Base-by-base conservation (phyloP, 2,329 filamentous ascomycete genomes). In the Ustilaginoidea virens region DNA sequence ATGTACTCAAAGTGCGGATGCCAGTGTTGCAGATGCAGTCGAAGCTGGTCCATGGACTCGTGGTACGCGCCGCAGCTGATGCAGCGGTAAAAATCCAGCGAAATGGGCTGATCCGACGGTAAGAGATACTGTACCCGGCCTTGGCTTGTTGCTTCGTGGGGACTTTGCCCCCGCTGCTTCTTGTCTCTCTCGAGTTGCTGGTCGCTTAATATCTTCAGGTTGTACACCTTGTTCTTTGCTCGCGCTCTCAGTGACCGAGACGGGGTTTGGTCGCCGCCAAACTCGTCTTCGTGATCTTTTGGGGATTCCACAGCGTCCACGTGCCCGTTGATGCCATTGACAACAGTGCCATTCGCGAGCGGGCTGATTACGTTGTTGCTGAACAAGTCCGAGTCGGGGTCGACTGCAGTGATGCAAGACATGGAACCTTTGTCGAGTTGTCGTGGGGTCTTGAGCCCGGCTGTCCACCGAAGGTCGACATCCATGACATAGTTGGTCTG, bases 131-230 rank as follows among this genome's bases (percentile, higher is more conserved):
- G 55, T 30, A 70, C 57, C 35, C 45, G 54, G 39, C 54, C 60
- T 38, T 58, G 57, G 31, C 47, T 51, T 21, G 36, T 33, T 15
- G 36, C 40, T 34, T 32, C 27, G 28, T 46, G 36, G 31, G 42
- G 32, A 35, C 35, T 37, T 33, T 45, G 39, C 33, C 41, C 34
- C 31, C 41, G 41, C 41, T 55, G 55, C 36, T 60, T 63, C 35
- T 55, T 57, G 24, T 63, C 60, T 38, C 57, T 65, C 4, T 68
- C 66, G 29, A 67, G 58, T 5, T 66, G 66, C 39, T 66, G 63
- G 39, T 69, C 66, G 44, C 63, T 73, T 11, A 74, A 49, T 9
- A 63, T 53, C 42, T 71, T 74, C 21, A 74, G 46, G 37, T 75
- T 75, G 42, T 75, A 75, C 14, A 60, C 57, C 34, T 64, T 63